A percentile compares a stretch with the other conserved stretches of the same genome.
Conservation (phyloP, 495 filamentous ascomycete species). For the Tuber borchii region DNA sequence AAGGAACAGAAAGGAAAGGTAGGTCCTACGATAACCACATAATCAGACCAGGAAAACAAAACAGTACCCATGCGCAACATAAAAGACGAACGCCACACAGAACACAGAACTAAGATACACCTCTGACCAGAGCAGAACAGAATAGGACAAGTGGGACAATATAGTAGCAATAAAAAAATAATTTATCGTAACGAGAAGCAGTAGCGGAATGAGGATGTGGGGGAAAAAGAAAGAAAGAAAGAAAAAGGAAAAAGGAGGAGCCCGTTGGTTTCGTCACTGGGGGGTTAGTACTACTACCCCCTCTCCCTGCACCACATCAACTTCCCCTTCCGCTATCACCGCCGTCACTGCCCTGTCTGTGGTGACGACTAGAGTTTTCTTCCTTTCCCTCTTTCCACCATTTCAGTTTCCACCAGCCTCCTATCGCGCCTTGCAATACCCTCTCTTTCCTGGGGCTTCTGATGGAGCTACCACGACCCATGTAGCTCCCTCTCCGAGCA, state of each 20-base stretch:
- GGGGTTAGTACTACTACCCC: neutral
- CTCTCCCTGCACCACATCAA: neutral
- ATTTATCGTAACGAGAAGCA: neutral
- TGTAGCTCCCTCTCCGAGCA: conserved; percentile 20
- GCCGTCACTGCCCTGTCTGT: neutral
- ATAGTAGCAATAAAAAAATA: neutral
- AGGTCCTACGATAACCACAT: neutral
- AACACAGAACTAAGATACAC: neutral
- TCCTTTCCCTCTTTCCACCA: conserved; percentile 42
- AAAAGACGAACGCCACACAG: neutral
- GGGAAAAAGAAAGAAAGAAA: too few relatives aligned
- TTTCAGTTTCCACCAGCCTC: conserved; percentile 45
- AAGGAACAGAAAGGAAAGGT: neutral
- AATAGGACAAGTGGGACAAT: neutral
- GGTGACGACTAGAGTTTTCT: neutral
- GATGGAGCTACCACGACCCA: conserved; percentile 10
- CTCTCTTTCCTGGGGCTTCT: conserved; percentile 12
- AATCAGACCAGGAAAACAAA: neutral
- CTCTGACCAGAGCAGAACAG: neutral
- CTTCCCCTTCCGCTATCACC: neutral
- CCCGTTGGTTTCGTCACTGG: neutral
- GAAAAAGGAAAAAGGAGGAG: neutral
- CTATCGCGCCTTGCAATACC: conserved; percentile 36
- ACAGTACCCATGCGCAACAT: neutral
- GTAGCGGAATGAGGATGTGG: neutral